Base-by-base conservation (phyloP, 176 grass and related monocot species). In the Rhipidocladum racemiflorum region DNA sequence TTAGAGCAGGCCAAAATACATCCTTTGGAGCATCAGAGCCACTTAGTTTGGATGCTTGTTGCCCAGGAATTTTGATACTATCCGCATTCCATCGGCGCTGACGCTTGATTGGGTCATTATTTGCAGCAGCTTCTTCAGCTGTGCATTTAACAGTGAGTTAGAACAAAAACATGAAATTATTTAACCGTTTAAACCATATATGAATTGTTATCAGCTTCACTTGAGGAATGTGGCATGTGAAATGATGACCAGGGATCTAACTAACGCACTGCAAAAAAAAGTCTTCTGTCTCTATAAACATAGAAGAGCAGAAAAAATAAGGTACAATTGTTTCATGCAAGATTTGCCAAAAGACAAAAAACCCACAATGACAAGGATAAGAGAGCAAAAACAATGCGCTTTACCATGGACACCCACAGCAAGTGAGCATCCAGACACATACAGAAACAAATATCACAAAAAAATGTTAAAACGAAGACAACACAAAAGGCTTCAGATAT, bases 101-200 rank as follows among this genome's bases (percentile, higher is more conserved):
- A 21, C 86, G 84, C 76, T 97, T 97, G 29, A 76, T 72, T 43
- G 75, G 74, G 46, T 97, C 91, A 62, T 66, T 80, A 43, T 24
- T 87, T 25, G 49, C 64, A 50, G 71, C 66, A 42, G 30, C 59
- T 81, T 81, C 88, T 85, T 74, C 38, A 44, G 15, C 88, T 97
- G 79, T 36, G 29, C 45, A 85, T 85, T 87, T 34, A 74, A 74
- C 48, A 66, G 25, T 34, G 12, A 65, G 66, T 88, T 55, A 83
- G 56, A 79, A 80, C 21, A 74, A 73, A 55, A 32, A 50, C 30
- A 49, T 30, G 12, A 61, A 39, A 70, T 34, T 20, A 28, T 64
- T 74, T 29, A 56, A 49, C 24, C 4, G 50, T 28, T 70, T 38
- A 34, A 85, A 49, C 36, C 35, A 67, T 36, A 24, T 16, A 59